Evolutionary conservation across 768 basidiomycete species (phyloP).

Genomic region (Pleurotus tuoliensis): DNA sequence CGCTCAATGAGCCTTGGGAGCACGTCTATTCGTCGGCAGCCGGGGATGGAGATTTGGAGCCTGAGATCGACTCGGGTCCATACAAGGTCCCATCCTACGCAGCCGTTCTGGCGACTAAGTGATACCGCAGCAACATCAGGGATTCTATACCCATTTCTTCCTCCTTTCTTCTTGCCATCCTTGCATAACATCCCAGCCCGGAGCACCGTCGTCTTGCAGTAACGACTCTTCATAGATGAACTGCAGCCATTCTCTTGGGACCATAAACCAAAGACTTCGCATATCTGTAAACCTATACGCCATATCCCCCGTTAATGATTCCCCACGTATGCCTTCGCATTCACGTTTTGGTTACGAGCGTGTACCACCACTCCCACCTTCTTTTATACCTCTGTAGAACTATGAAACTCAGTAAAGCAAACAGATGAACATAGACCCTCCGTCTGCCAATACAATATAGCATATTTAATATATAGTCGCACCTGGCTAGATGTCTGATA

Average conservation of each 20-base stretch:
- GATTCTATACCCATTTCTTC: neutral
- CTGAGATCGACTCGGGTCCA: slow-evolving; percentile 13
- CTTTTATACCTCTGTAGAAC: neutral
- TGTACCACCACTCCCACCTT: neutral
- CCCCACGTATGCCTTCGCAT: neutral
- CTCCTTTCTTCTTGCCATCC: neutral
- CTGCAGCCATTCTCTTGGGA: slow-evolving; percentile 1
- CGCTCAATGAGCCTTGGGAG: slow-evolving; percentile 58
- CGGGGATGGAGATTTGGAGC: slow-evolving; percentile 18
- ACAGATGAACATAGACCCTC: neutral
- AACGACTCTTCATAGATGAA: slow-evolving; percentile 1
- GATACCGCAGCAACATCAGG: neutral
- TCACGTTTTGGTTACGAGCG: neutral
- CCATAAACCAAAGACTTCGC: neutral
- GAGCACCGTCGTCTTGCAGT: slow-evolving; percentile 1
- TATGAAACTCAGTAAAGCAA: neutral
- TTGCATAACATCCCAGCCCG: neutral
- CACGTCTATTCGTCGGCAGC: slow-evolving; percentile 38
- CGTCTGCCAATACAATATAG: neutral
- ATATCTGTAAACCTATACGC: neutral
- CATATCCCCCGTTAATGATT: neutral
- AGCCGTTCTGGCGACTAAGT: slow-evolving; percentile 6
- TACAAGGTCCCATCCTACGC: slow-evolving; percentile 9
- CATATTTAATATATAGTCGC: slow-evolving; percentile 6
- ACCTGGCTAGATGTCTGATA: neutral